Base-by-base conservation (phyloP, 1,284 basidiomycete genomes). In the Austropuccinia psidii region DNA sequence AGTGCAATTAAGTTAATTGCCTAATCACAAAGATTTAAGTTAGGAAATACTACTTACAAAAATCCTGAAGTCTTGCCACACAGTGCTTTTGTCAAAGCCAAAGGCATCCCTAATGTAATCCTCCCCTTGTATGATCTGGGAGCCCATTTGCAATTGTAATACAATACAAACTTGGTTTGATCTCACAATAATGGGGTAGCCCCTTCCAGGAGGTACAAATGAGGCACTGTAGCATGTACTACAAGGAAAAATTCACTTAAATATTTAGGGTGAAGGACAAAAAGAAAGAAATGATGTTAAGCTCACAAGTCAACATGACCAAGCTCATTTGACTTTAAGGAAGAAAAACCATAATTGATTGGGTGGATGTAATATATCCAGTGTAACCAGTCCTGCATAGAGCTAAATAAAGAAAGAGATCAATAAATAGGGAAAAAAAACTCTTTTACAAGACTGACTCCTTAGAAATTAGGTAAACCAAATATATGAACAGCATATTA, bases 301-400 rank as follows among this genome's bases (percentile, higher is more conserved):
- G 24, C 57, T 35, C 27, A 60, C 57, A 37, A n/a, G 21, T 19
- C 27, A 41, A 37, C 7, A 37, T 24, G 11, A n/a, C 57, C 57
- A 33, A 60, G 39, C 57, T 60, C 57, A 31, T 60, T 60, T 35
- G 4, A 31, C 57, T 37, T 60, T 19, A 60, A n/a, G 6, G 57
- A 31, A 19, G 27, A 24, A 55, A 55, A 55, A 6, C 27, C 21
- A 27, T 55, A 55, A n/a, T 31, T 55, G 54, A 55, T 55, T 6
- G 54, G 54, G 35, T 55, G 21, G 15, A 37, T 60, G 21, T 27
- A 37, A 29, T 13, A 27, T 33, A 60, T 37, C 57, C 33, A 21
- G 29, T 17, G 41, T 15, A 24, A 4, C 7, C 41, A 89, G 85
- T 9, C 89, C 85, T 82, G 85, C 87, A 80, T 91, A 92, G 79